Evolutionary conservation across 2,329 filamentous ascomycete genomes (phyloP).

Genomic region (Claviceps fusiformis): DNA sequence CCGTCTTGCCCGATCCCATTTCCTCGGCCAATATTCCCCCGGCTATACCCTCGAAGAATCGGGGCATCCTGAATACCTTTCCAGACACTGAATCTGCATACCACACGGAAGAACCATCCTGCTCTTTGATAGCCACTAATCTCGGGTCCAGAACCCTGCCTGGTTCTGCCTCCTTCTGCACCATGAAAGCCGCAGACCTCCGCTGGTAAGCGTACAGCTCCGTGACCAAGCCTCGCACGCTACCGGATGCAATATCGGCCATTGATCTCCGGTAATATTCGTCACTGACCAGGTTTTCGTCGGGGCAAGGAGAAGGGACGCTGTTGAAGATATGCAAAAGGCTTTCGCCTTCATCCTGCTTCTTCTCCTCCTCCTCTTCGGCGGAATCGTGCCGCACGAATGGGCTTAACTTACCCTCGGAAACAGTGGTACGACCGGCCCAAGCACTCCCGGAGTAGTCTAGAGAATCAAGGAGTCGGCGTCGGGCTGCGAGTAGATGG

Average conservation of each 20-base stretch:
- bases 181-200: constrained; percentile 68
- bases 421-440: constrained; percentile 26
- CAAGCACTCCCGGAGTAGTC: constrained; percentile 44
- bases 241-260: constrained; percentile 38
- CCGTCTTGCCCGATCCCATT: constrained; percentile 75
- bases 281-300: constrained; percentile 33
- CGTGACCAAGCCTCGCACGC: constrained; percentile 46
- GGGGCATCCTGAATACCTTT: constrained; percentile 48
- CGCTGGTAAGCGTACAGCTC: constrained; percentile 66
- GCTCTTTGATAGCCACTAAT: constrained; percentile 45
- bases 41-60: constrained; percentile 57
- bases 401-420: not conserved
- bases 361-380: constrained; percentile 17
- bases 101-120: constrained; percentile 42
- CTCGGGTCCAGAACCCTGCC: constrained; percentile 59
- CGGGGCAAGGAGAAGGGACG: constrained; percentile 53
- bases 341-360: constrained; percentile 22
- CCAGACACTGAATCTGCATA: constrained; percentile 58
- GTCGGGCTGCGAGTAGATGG: constrained; percentile 31
- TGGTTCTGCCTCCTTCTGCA: constrained; percentile 62
- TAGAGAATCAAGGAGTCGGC: constrained; percentile 34
- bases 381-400: constrained; percentile 13
- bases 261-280: constrained; percentile 39
- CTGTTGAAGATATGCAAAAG: constrained; percentile 62
- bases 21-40: constrained; percentile 73